Conservation (phyloP, 768 basidiomycete species). For the Kwoniella mangroviensis region DNA sequence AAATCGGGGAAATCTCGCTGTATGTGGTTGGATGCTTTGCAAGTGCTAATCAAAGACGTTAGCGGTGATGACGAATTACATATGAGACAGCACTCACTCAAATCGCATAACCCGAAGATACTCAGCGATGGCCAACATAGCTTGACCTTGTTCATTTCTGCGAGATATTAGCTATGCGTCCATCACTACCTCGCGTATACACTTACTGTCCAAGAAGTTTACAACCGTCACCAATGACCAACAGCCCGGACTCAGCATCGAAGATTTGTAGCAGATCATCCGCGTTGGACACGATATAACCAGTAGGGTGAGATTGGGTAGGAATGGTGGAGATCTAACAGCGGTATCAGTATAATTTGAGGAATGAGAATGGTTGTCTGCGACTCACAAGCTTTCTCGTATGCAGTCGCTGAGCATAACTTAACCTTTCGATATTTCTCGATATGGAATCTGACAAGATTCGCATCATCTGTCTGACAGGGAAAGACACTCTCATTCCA, state of each 20-base stretch:
- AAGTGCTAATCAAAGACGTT: constrained; percentile 60
- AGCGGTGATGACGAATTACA: constrained; percentile 23
- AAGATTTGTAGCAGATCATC: constrained; percentile 78
- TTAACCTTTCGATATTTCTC: constrained; percentile 75
- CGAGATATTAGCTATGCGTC: constrained; percentile 62
- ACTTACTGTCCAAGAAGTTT: constrained; percentile 61
- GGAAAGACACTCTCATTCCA: constrained; percentile 86
- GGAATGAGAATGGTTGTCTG: background rate
- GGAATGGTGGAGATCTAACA: constrained; percentile 72
- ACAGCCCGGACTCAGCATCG: constrained; percentile 65
- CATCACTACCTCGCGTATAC: constrained; percentile 67
- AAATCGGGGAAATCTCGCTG: constrained; percentile 74
- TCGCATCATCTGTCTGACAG: constrained; percentile 78
- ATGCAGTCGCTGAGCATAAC: constrained; percentile 74
- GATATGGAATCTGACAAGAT: constrained; percentile 79
- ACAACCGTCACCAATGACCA: constrained; percentile 66
- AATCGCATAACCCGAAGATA: constrained; percentile 76
- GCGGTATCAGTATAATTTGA: background rate
- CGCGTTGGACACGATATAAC: constrained; percentile 78
- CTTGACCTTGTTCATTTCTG: constrained; percentile 66
- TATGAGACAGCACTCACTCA: constrained; percentile 58
- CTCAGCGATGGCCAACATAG: constrained; percentile 77
- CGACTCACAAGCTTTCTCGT: constrained; percentile 74
- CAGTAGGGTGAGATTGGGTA: constrained; percentile 70
- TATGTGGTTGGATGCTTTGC: constrained; percentile 74